Evolutionary conservation across 106 monocot species (phyloP).

Genomic region (Amphibolis antarctica): DNA sequence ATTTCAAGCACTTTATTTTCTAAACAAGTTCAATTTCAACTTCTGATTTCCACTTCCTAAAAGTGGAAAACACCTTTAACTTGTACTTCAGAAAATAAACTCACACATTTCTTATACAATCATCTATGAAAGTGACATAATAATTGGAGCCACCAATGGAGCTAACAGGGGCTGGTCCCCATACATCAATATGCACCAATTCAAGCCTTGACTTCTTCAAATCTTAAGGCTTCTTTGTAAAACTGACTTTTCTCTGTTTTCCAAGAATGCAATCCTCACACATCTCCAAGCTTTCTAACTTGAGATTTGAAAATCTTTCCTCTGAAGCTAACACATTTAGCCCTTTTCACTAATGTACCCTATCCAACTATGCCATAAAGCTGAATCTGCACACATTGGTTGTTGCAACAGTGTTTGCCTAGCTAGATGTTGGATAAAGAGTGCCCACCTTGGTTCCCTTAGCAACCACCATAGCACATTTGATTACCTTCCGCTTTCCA

Average conservation of each 20-base stretch:
- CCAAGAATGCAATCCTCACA: constrained; percentile 6
- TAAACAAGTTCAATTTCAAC: background rate
- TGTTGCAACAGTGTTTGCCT: background rate
- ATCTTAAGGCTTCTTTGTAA: background rate
- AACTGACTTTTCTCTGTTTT: background rate
- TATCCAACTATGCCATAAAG: no score
- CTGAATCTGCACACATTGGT: no score
- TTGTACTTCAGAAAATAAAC: background rate
- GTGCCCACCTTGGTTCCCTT: background rate
- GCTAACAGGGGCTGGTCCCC: background rate
- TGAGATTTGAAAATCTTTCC: background rate
- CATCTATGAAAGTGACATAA: background rate
- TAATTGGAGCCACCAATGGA: background rate
- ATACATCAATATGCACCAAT: background rate
- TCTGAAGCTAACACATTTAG: background rate
- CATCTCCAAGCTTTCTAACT: background rate
- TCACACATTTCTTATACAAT: background rate
- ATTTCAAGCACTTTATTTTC: background rate
- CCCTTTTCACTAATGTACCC: no score
- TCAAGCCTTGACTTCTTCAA: background rate
- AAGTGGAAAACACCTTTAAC: background rate
- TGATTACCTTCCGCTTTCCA: background rate
- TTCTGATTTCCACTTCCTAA: constrained; percentile 3
- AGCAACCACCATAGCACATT: constrained; percentile 2
- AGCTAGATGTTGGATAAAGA: background rate